Evolutionary conservation across 768 basidiomycete species (phyloP).

Genomic region (Suillus plorans): DNA sequence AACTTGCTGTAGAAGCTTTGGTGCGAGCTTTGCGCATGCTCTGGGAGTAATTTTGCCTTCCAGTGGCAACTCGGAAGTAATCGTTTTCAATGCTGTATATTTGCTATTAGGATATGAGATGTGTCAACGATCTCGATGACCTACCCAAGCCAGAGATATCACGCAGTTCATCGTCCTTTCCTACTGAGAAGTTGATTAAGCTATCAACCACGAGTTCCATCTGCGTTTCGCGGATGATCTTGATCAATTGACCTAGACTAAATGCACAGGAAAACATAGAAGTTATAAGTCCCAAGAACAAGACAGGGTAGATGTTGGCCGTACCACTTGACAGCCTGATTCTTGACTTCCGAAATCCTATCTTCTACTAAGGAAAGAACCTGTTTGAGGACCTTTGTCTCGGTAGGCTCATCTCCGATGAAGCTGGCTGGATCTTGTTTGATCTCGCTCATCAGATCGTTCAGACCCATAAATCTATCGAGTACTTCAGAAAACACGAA

Average conservation of each 20-base stretch:
- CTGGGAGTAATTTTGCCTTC: constrained; percentile 77
- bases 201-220: constrained; percentile 89
- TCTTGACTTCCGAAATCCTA: constrained; percentile 97
- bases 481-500: constrained; percentile 17
- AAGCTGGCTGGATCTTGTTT: constrained; percentile 74
- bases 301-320: constrained; percentile 17
- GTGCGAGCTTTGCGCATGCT: constrained; percentile 81
- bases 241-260: constrained; percentile 88
- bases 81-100: constrained; percentile 83
- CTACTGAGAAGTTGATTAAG: constrained; percentile 80
- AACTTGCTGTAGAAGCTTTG: constrained; percentile 79
- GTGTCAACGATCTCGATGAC: neutral
- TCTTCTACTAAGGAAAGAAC: constrained; percentile 89
- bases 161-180: constrained; percentile 88
- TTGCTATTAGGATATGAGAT: constrained; percentile 6
- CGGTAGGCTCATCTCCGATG: constrained; percentile 80
- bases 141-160: constrained; percentile 93
- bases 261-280: neutral
- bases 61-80: constrained; percentile 85
- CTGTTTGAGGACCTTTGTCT: constrained; percentile 80
- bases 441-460: constrained; percentile 90
- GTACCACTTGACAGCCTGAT: constrained; percentile 94
- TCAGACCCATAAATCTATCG: constrained; percentile 93
- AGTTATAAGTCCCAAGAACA: constrained; percentile 1
- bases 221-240: constrained; percentile 78